phyloP scores from a whole-genome alignment of 345 rosid species.

The Ceriops zippeliana region DNA sequence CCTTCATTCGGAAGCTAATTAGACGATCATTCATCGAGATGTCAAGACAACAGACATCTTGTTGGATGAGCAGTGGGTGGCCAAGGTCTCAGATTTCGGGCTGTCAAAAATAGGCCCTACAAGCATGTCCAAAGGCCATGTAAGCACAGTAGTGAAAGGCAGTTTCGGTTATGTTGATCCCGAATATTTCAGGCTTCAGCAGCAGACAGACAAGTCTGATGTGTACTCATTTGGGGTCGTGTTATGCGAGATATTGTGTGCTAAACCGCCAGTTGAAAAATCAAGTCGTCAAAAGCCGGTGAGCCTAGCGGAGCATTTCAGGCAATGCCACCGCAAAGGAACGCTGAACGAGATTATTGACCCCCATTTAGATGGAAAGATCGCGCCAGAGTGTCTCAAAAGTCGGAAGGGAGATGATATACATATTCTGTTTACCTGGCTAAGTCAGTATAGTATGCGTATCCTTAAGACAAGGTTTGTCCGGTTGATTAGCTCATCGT shows the following conservation, averaged over 20 bases:
- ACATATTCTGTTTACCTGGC: no score
- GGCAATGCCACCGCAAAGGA: constrained; percentile 10
- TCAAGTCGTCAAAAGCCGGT: neutral
- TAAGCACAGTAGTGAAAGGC: constrained; percentile 31
- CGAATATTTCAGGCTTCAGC: constrained; percentile 23
- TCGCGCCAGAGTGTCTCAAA: neutral
- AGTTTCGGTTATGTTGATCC: constrained; percentile 35
- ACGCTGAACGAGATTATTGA: constrained; percentile 22
- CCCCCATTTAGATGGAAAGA: constrained; percentile 8
- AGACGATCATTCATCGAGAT: no score
- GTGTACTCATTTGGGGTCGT: constrained; percentile 38
- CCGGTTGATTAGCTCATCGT: no score
- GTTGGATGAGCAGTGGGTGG: constrained; percentile 42
- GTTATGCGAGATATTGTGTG: constrained; percentile 24
- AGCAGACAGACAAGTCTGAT: constrained; percentile 32
- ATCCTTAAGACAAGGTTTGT: no score
- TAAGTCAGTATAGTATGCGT: no score
- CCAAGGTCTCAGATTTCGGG: constrained; percentile 34
- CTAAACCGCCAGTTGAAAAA: constrained; percentile 11
- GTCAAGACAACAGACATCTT: constrained; percentile 3
- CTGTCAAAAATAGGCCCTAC: constrained; percentile 25
- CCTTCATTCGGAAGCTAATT: no score
- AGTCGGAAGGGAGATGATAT: neutral
- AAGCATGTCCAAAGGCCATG: constrained; percentile 3
- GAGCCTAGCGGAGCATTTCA: constrained; percentile 18